phyloP scores from a whole-genome alignment of 225 moss, liverwort and hornwort species.

The Antitrichia curtipendula region DNA sequence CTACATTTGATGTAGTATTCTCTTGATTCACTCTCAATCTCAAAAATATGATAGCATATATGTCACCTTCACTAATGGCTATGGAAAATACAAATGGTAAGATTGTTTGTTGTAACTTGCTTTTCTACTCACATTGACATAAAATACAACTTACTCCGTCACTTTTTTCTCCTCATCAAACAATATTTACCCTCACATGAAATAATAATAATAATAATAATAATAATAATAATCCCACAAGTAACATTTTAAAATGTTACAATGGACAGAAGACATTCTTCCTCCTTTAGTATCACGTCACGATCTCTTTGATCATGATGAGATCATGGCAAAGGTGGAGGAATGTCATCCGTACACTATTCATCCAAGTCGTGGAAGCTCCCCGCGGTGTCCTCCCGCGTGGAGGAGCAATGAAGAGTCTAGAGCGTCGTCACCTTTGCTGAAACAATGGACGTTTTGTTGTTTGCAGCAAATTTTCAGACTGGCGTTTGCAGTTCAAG shows the following conservation, averaged over 20 bases:
- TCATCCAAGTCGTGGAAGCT: neutral
- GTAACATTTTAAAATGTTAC: too few species aligned
- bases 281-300: neutral
- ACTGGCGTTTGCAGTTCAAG: neutral
- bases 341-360: neutral
- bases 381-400: neutral
- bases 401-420: neutral
- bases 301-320: neutral
- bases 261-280: neutral
- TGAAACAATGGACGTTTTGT: neutral
- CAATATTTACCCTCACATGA: neutral
- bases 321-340: neutral
- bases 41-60: neutral
- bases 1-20: neutral
- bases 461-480: neutral
- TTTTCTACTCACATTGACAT: neutral
- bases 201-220: too few species aligned
- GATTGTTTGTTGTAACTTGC: neutral
- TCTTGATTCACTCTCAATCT: fast-evolving
- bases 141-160: neutral
- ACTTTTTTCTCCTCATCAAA: neutral
- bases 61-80: neutral
- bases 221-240: too few species aligned
- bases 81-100: too few species aligned
- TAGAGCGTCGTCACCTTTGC: neutral